Conservation (phyloP, 2,329 filamentous ascomycete species). For the Paraphaeosphaeria sporulosa region DNA sequence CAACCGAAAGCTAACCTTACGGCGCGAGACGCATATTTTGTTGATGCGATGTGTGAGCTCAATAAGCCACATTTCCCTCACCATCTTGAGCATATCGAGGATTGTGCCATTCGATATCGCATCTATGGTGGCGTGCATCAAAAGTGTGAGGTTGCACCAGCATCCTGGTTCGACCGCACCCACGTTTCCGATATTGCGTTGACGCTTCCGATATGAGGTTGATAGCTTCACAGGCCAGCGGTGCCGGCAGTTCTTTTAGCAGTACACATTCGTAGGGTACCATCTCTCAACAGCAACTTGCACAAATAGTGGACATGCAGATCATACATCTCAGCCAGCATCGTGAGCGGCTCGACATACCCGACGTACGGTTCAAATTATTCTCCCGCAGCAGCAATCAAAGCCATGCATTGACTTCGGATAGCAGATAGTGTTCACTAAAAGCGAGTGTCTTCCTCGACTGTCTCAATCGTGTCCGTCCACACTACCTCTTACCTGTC, state of each 20-base stretch:
- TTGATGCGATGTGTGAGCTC: too few relatives aligned
- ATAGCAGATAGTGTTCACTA: background rate
- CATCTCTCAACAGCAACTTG: background rate
- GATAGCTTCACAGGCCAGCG: background rate
- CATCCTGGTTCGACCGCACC: constrained; percentile 6
- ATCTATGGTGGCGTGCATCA: background rate
- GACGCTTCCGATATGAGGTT: constrained; percentile 2
- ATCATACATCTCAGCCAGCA: background rate
- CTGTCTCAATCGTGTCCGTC: background rate
- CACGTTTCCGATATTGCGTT: constrained; percentile 6
- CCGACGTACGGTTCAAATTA: background rate
- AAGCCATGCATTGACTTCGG: background rate
- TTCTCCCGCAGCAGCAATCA: background rate
- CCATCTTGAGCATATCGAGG: background rate
- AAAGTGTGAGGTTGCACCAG: background rate
- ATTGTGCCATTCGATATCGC: background rate
- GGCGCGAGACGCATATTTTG: too few relatives aligned
- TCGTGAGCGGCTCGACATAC: background rate
- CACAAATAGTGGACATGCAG: background rate
- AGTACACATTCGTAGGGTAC: background rate
- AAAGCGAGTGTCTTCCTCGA: background rate
- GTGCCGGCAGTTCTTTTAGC: constrained; percentile 5
- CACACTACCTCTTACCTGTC: background rate
- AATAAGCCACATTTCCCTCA: too few relatives aligned
- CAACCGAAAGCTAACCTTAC: background rate